phyloP scores from a whole-genome alignment of 2,329 filamentous ascomycete species.

The Microdochium trichocladiopsis region DNA sequence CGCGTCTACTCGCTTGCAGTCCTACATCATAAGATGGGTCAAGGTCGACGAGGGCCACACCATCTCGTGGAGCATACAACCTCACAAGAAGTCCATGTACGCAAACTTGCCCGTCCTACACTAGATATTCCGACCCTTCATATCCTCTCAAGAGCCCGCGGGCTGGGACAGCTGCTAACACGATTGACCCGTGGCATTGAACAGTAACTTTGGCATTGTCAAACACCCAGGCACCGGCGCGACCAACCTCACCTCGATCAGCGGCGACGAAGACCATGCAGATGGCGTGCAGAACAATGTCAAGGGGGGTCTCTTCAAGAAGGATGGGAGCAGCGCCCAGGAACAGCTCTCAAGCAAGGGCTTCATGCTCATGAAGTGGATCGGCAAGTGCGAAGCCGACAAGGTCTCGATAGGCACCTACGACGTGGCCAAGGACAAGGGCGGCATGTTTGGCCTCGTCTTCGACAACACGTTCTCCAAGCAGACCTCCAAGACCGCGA shows the following conservation, averaged over 20 bases:
- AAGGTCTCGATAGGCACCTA: conserved; percentile 88
- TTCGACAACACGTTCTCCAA: conserved; percentile 99
- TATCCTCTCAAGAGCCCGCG: too few relatives aligned
- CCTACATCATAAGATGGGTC: conserved; percentile 97
- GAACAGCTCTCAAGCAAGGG: conserved; percentile 60
- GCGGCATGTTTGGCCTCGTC: conserved; percentile 91
- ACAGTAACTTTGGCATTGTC: conserved; percentile 89
- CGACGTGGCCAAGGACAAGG: conserved; percentile 66
- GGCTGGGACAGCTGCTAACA: not conserved
- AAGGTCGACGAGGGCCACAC: conserved; percentile 85
- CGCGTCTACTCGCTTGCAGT: conserved; percentile 46
- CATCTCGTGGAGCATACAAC: conserved; percentile 95
- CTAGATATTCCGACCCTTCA: too few relatives aligned
- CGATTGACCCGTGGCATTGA: too few relatives aligned
- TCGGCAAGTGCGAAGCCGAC: conserved; percentile 93
- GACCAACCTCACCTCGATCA: conserved; percentile 36
- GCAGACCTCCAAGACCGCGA: conserved; percentile 87
- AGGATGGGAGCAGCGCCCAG: conserved; percentile 53
- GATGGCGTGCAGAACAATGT: conserved; percentile 29
- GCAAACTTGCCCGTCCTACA: conserved; percentile 10
- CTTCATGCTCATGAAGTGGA: conserved; percentile 71
- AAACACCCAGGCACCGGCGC: conserved; percentile 79
- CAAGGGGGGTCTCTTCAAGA: conserved; percentile 41
- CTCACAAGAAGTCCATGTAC: conserved; percentile 93
- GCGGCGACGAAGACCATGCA: conserved; percentile 39